These are phyloP conservation scores for Akanthomyces uredinophilus DNA, from an alignment of 2,329 filamentous ascomycete genomes.

Conservation along the genomic window DNA sequence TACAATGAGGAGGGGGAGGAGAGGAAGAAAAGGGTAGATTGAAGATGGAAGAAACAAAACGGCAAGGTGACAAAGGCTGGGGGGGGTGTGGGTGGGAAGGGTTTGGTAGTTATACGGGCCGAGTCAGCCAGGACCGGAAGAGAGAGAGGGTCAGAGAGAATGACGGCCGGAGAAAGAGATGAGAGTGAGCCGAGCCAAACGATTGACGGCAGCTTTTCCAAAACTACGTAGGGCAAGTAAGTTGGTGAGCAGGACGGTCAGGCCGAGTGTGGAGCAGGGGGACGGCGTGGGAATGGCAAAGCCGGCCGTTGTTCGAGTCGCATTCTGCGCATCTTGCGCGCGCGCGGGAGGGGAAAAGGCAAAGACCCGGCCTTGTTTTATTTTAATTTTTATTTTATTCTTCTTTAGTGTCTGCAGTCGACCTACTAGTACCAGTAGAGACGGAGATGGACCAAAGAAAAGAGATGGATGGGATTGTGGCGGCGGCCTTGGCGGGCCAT, in stretches of 20 bases:
- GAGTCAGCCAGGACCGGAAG: not conserved
- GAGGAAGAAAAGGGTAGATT: not conserved
- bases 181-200: not conserved
- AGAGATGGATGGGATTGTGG: constrained; percentile 5
- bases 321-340: not conserved
- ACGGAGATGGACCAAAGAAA: not conserved
- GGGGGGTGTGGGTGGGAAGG: not conserved
- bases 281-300: constrained; percentile 8
- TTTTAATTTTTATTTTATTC: not conserved
- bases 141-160: not conserved
- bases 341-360: not conserved
- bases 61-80: not conserved
- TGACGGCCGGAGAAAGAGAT: not conserved
- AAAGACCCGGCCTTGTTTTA: not conserved
- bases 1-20: not conserved
- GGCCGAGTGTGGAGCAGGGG: constrained; percentile 7
- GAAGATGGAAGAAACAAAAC: not conserved
- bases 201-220: not conserved
- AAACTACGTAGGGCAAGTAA: too few species aligned
- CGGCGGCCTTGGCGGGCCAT: constrained; percentile 6
- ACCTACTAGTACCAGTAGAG: not conserved
- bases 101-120: constrained; percentile 6
- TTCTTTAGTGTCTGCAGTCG: not conserved
- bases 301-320: constrained; percentile 6
- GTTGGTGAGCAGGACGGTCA: not conserved